A percentile compares a stretch with the other conserved stretches of the same genome.
Conservation (phyloP, 371 early-diverging fungal species). For the Dinochytrium kinnereticum region DNA sequence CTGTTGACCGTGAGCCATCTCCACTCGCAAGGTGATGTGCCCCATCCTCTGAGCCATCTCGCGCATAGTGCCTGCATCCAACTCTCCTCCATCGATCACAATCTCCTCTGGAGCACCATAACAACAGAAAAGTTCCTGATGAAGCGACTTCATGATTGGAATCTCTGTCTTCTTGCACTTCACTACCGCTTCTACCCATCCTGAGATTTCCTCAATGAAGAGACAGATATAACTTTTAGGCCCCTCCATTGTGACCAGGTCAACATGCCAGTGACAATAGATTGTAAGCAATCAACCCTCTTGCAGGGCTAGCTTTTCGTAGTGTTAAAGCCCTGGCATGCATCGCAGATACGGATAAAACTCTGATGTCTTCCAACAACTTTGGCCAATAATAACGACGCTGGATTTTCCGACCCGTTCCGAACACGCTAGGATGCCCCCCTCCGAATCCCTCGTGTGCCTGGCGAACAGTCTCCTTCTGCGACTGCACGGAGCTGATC, state of each 20-base stretch:
- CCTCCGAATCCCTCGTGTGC: constrained; percentile 23
- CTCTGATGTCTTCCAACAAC: constrained; percentile 11
- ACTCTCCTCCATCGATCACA: constrained; percentile 19
- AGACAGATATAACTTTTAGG: constrained; percentile 5
- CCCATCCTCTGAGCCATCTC: constrained; percentile 4
- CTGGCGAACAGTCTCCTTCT: constrained; percentile 14
- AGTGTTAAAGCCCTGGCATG: constrained; percentile 14
- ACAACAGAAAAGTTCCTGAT: constrained; percentile 10
- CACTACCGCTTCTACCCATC: constrained; percentile 6
- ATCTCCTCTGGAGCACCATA: constrained; percentile 7
- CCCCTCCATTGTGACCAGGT: constrained; percentile 24
- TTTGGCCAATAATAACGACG: constrained; percentile 20
- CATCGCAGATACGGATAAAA: constrained; percentile 6
- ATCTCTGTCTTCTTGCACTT: neutral
- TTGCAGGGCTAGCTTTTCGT: constrained; percentile 8
- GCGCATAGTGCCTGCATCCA: constrained; percentile 12
- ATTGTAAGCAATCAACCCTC: constrained; percentile 5
- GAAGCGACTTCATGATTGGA: constrained; percentile 3
- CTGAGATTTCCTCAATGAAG: constrained; percentile 21
- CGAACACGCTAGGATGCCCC: constrained; percentile 26
- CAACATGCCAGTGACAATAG: constrained; percentile 15
- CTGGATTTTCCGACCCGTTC: constrained; percentile 14
- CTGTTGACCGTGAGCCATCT: constrained; percentile 19
- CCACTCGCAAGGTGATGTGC: neutral
- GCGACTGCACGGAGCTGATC: constrained; percentile 1